Conservation (phyloP, 148 eudicot species). For the Camellia granthamiana region DNA sequence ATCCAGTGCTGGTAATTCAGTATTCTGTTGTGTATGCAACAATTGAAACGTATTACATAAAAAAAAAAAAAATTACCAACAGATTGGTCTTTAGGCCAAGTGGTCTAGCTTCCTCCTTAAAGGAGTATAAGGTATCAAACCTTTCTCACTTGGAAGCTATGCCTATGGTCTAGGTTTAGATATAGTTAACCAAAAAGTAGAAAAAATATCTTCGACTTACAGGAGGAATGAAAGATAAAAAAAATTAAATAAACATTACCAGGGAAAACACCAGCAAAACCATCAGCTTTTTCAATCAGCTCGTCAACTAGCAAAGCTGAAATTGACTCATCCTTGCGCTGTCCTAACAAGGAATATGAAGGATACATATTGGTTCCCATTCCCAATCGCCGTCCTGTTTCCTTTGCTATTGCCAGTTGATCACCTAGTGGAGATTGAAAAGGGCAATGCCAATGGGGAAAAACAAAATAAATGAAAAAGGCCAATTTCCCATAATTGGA, state of each 20-base stretch:
- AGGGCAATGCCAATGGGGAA: slow-evolving; percentile 8
- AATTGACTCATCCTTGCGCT: slow-evolving; percentile 39
- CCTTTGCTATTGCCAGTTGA: slow-evolving; percentile 55
- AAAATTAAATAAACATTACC: slow-evolving; percentile 30
- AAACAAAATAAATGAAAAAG: neutral
- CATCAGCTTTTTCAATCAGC: slow-evolving; percentile 55
- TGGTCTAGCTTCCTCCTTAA: neutral
- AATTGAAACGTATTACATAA: neutral
- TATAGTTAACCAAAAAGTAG: neutral
- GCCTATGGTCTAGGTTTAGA: neutral
- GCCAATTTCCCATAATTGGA: neutral
- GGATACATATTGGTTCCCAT: slow-evolving; percentile 66
- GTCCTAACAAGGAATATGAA: slow-evolving; percentile 44
- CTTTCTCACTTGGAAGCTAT: neutral
- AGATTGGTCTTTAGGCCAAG: neutral
- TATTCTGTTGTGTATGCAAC: neutral
- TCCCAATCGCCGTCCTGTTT: slow-evolving; percentile 55
- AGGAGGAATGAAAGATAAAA: neutral
- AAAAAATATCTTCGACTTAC: neutral
- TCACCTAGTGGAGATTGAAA: slow-evolving; percentile 35
- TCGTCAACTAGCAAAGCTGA: slow-evolving; percentile 50
- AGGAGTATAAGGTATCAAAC: slow-evolving; percentile 10
- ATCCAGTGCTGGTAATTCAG: neutral
- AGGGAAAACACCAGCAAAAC: slow-evolving; percentile 60
- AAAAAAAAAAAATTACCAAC: neutral